phyloP scores from a whole-genome alignment of 495 filamentous ascomycete species.

The Talaromyces stipitatus region DNA sequence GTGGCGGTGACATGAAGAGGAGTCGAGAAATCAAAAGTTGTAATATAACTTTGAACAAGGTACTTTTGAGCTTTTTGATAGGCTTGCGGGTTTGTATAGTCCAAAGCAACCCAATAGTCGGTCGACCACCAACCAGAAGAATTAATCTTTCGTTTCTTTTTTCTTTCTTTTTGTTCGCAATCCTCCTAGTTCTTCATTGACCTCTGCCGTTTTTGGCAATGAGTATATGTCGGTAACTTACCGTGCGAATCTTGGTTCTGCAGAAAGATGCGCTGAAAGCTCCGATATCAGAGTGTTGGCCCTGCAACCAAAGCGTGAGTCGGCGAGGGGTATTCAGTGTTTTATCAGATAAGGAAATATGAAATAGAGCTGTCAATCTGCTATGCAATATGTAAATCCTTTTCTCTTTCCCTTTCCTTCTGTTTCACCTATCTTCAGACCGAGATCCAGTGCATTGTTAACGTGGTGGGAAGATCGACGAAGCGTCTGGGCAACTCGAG shows the following conservation, averaged over 20 bases:
- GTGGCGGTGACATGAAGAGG: not conserved
- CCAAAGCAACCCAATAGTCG: not conserved
- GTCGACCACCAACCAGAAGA: conserved; percentile 7
- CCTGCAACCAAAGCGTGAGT: conserved; percentile 2
- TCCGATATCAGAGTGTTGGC: conserved; percentile 5
- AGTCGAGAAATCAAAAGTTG: not conserved
- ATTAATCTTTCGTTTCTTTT: conserved; percentile 9
- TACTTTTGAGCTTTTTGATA: not conserved
- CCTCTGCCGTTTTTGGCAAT: not conserved
- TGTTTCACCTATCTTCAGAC: not conserved
- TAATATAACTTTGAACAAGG: not conserved
- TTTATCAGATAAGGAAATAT: not conserved
- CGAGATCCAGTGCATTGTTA: not conserved
- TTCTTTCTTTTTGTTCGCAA: conserved; percentile 4
- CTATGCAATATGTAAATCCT: not conserved
- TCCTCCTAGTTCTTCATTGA: conserved; percentile 13
- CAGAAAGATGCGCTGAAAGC: conserved; percentile 11
- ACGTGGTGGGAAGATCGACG: conserved; percentile 1
- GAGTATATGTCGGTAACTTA: not conserved
- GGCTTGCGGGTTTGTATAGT: not conserved
- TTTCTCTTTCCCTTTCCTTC: conserved; percentile 18
- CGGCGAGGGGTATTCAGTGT: conserved; percentile 1
- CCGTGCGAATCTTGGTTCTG: conserved; percentile 3
- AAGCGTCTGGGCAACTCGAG: not conserved
- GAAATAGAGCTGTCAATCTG: not conserved